Conservation (phyloP, 2,329 filamentous ascomycete species). For the Ophiostoma sp. region DNA sequence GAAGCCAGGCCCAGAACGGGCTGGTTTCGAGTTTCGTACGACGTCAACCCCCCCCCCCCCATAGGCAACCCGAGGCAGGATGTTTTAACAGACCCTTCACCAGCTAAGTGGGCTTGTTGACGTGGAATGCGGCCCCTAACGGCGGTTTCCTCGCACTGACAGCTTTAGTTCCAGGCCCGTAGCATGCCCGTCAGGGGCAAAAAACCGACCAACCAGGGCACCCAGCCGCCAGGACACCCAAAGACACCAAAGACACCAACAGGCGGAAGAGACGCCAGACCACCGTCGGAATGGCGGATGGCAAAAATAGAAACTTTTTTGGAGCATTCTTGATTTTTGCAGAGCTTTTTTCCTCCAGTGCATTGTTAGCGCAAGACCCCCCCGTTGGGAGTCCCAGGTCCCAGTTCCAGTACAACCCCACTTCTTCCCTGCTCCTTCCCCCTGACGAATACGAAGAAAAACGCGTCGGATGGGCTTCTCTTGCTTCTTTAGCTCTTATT, state of each 20-base stretch:
- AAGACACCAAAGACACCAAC: too few relatives aligned
- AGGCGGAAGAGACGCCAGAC: not conserved
- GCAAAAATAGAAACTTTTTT: slow-evolving; percentile 26
- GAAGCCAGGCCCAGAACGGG: not conserved
- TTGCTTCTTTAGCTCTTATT: not conserved
- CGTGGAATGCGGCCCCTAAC: slow-evolving; percentile 10
- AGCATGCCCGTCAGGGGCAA: not conserved
- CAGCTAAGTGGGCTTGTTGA: not conserved
- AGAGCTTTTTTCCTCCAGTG: slow-evolving; percentile 15
- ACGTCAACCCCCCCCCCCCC: not conserved
- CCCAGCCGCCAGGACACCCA: not conserved
- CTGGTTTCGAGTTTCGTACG: not conserved
- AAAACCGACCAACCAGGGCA: not conserved
- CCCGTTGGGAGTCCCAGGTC: not conserved
- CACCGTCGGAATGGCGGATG: slow-evolving; percentile 19
- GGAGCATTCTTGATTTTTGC: slow-evolving; percentile 6
- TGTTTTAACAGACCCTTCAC: not conserved
- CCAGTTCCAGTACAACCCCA: slow-evolving; percentile 9
- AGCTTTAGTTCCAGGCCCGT: not conserved
- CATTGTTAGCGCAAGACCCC: not conserved
- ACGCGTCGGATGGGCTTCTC: slow-evolving; percentile 12
- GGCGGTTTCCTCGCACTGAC: not conserved
- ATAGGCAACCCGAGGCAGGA: not conserved
- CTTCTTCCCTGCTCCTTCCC: not conserved
- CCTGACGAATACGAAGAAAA: slow-evolving; percentile 18